Base-by-base conservation (phyloP, 169 alveolate genomes). In the Besnoitia besnoiti region DNA sequence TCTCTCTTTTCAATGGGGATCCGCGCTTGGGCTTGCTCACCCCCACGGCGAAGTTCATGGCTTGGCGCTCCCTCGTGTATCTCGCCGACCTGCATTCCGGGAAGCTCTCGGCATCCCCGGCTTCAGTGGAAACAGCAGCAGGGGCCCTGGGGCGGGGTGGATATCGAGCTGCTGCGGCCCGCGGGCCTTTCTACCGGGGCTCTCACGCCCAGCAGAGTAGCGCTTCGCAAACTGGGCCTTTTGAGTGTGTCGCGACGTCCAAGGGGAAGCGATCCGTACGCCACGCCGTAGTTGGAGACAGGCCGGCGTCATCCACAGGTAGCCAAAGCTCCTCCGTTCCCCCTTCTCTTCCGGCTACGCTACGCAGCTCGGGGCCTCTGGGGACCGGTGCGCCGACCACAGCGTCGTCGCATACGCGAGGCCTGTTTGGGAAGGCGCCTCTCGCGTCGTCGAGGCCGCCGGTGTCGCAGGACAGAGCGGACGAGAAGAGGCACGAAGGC, bases 221-320 rank as follows among this genome's bases (percentile, higher is more conserved):
- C 30, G 49, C 59, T 55, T 35, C 59, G 37, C 37, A 1, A 27
- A 30, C 12, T 27, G 12, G 47, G 16, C 10, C 80, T 7, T 75
- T 67, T 47, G 93, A 90, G 51, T 76, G 90, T 55, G 93, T 90
- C 7, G 93, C 93, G 35, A 90, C 93, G 33, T 90, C 93, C 85
- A 90, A 90, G 44, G 93, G 93, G 46, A 85, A 85, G 50, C 89
- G 93, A 46, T 77, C 93, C 37, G 93, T 90, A 8, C 89, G 90
- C 40, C 93, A 90, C 39, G 93, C 93, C 90, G 51, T 90, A 73
- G 80, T 90, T 33, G 47, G 67, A 24, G 93, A 90, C 80, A 90
- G 93, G 79, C 73, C 49, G 76, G 61, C 0, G 77, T 59, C 61
- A 55, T 55, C 51, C 35, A 7, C 89, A 47, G 55, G 10, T 0